Base-by-base conservation (phyloP, 495 filamentous ascomycete species). In the Recurvomyces mirabilis region DNA sequence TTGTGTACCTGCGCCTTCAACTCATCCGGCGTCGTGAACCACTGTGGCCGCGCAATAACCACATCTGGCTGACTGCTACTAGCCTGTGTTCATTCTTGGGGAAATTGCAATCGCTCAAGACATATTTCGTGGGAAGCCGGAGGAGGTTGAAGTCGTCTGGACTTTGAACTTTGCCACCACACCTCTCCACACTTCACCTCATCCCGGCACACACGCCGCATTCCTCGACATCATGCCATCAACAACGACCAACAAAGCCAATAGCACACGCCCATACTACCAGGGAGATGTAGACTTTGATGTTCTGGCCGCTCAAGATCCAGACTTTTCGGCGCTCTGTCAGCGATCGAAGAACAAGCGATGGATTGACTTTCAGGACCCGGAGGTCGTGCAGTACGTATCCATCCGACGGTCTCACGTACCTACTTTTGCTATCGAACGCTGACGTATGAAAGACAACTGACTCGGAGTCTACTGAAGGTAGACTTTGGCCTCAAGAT, bases 281-380 rank as follows among this genome's bases (percentile, higher is more conserved):
- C 71, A 73, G 34, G 61, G 72, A 20, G 74, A 77, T 13, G 61
- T 84, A 7, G 76, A 83, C 52, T 84, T 84, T 51, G 59, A 65
- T 30, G 65, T 60, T 3, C 63, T 84, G 10, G 77, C 78, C 1
- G 49, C 72, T 4, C 65, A 74, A 44, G 74, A 73, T 41, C 61
- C 67, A 1, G 70, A 71, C 1, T 82, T 83, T 55, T 73, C 72
- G 1, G 74, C 74, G 53, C 66, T 62, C 33, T 41, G 28, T 36
- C 13, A 46, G 11, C 38, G 34, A 22, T 59, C 50, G 29, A 79
- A 81, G 52, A 71, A 71, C 4, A 72, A 81, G 46, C 41, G 41
- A n/a, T 46, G 40, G 45, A 63, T 96, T 14, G 79, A 95, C 62
- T 96, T 98, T 55, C 79, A 72, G 21, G 73, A 93, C 57, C 84